Percentiles rank a stretch among this genome's conserved stretches.
phyloP scores from a whole-genome alignment of 1,284 basidiomycete species.

The Leccinum solheimii region DNA sequence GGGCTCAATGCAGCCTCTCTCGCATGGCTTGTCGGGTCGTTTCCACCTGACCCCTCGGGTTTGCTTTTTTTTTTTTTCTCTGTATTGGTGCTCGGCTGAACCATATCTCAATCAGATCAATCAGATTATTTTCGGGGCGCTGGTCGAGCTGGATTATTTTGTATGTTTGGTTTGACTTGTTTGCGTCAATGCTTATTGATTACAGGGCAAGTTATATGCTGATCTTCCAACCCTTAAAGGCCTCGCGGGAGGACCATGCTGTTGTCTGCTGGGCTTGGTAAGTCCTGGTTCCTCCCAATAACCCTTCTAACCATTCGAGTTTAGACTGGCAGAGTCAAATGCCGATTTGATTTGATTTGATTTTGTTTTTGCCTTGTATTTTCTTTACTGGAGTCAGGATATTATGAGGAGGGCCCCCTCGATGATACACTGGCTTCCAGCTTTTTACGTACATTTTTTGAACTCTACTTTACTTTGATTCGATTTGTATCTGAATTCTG shows the following conservation, averaged over 20 bases:
- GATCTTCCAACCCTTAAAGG: background rate
- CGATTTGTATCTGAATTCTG: background rate
- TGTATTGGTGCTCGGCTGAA: background rate
- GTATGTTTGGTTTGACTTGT: background rate
- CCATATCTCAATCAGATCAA: background rate
- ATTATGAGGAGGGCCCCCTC: background rate
- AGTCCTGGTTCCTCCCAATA: background rate
- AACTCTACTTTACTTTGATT: background rate
- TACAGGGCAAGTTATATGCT: background rate
- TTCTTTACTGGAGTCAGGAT: background rate
- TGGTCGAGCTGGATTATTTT: background rate
- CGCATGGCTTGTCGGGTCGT: background rate
- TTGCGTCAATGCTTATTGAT: background rate
- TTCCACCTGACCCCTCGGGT: background rate
- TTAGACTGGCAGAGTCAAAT: background rate
- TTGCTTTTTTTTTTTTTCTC: background rate
- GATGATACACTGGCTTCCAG: background rate
- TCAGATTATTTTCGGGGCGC: background rate
- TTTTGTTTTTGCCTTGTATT: background rate
- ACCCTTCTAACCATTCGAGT: background rate
- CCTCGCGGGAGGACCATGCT: background rate
- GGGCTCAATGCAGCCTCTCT: background rate
- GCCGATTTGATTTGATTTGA: background rate
- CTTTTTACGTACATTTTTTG: background rate
- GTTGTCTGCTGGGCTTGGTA: background rate